Conservation (phyloP, 2,329 filamentous ascomycete species). For the Madurella fahalii region DNA sequence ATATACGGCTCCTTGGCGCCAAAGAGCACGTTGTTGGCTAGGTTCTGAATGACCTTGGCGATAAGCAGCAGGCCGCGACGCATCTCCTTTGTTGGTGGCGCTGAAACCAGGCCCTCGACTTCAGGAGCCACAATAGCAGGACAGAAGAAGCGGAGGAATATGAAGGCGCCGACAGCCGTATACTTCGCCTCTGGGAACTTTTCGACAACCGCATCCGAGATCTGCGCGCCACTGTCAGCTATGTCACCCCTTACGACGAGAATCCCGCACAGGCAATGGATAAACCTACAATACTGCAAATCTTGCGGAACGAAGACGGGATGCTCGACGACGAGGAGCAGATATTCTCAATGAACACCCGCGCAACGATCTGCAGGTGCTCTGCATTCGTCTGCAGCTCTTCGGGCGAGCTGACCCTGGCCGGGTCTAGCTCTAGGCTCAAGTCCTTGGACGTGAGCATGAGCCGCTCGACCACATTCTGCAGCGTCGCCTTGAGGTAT, state of each 20-base stretch:
- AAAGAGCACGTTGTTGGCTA: conserved; percentile 69
- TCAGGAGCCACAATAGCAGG: conserved; percentile 69
- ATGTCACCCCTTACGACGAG: background rate
- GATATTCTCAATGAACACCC: conserved; percentile 69
- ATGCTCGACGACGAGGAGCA: conserved; percentile 59
- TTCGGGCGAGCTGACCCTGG: conserved; percentile 55
- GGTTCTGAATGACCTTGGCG: conserved; percentile 66
- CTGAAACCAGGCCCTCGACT: conserved; percentile 59
- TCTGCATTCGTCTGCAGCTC: conserved; percentile 63
- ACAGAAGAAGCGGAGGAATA: conserved; percentile 69
- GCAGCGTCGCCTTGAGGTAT: conserved; percentile 61
- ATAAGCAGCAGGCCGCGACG: conserved; percentile 64
- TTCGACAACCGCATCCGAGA: conserved; percentile 58
- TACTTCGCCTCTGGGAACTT: conserved; percentile 68
- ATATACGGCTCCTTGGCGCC: conserved; percentile 70
- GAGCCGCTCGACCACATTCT: conserved; percentile 62
- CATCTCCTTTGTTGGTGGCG: conserved; percentile 63
- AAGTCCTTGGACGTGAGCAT: conserved; percentile 64
- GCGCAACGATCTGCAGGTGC: conserved; percentile 62
- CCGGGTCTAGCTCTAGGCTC: conserved; percentile 64
- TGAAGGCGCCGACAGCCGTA: conserved; percentile 66
- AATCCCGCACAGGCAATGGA: background rate
- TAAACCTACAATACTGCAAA: conserved; percentile 59
- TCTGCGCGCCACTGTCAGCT: conserved; percentile 29
- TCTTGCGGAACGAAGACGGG: conserved; percentile 60